Evolutionary conservation across 2,329 filamentous ascomycete species (phyloP), one percentile per base, ranked within the genome.

Genomic region (Monosporascus sp.): DNA sequence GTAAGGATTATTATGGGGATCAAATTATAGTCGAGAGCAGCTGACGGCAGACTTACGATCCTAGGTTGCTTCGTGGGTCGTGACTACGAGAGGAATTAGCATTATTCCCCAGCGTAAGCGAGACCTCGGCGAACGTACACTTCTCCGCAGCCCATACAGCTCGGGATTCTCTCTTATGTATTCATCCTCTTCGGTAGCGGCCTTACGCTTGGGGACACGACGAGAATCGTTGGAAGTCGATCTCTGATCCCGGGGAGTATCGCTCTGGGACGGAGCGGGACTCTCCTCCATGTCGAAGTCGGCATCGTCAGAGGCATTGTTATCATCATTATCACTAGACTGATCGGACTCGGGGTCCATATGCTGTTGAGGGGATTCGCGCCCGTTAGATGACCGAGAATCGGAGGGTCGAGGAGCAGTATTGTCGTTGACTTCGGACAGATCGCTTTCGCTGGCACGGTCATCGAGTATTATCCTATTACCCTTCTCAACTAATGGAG

Each of bases 141-240:
- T 99, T 75, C 94, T 84, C 63, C 94, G 85, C 61, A 99, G 79
- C 48, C 94, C 94, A 75, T 97, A 99, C 8, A 99, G 78, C 73
- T 96, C 91, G 45, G 94, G 94, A 65, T 99, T 96, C 66, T 90
- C 88, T 64, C 87, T 82, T 63, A 97, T 96, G 67, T 86, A 92
- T 47, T 91, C 86, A 55, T 94, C 87, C 63, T 94, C 89, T 50
- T 87, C 85, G 38, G 82, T 68, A 67, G 78, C 70, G 60, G 78
- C 72, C 74, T 89, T 88, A 72, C 91, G 87, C 78, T 96, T 96
- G 56, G 79, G 72, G 49, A 80, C 81, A 66, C 84, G 80, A 58
- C 79, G 80, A 44, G 87, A 89, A 63, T 86, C 86, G 64, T 84
- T 81, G 47, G 91, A 94, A 66, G 83, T 84, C 60, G 86, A 89